Conservation (phyloP, 768 basidiomycete species). For the Boletus coccyginus region DNA sequence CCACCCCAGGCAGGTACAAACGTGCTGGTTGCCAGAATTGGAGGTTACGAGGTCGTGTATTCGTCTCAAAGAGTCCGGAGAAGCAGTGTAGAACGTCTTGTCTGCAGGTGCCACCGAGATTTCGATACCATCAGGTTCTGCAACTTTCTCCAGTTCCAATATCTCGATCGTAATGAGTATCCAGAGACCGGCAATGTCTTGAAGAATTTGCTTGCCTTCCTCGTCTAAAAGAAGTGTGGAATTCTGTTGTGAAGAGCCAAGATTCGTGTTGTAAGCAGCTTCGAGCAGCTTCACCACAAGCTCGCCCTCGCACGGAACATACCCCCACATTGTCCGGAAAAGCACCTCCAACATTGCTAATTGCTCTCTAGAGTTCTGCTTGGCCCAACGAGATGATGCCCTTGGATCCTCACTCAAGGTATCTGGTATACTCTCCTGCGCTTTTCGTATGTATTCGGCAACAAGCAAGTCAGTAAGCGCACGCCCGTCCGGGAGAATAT, state of each 20-base stretch:
- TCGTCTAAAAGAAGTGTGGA: slow-evolving; percentile 69
- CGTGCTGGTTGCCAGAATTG: slow-evolving; percentile 60
- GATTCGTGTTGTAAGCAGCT: slow-evolving; percentile 58
- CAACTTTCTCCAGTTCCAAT: slow-evolving; percentile 71
- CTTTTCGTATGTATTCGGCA: slow-evolving; percentile 54
- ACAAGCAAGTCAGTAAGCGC: slow-evolving; percentile 63
- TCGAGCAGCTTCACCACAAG: slow-evolving; percentile 63
- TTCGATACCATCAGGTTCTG: slow-evolving; percentile 50
- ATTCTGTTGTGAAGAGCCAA: slow-evolving; percentile 65
- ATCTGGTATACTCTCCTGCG: slow-evolving; percentile 46
- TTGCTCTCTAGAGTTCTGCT: slow-evolving; percentile 76
- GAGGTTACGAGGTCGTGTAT: slow-evolving; percentile 67
- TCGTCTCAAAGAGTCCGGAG: slow-evolving; percentile 57
- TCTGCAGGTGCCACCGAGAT: slow-evolving; percentile 49
- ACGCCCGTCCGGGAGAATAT: slow-evolving; percentile 61
- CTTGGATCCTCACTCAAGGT: slow-evolving; percentile 49
- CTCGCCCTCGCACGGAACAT: slow-evolving; percentile 60
- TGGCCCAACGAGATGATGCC: slow-evolving; percentile 63
- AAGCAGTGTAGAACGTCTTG: slow-evolving; percentile 54
- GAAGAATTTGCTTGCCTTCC: slow-evolving; percentile 59
- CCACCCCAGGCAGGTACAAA: slow-evolving; percentile 79
- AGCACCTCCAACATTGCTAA: slow-evolving; percentile 79
- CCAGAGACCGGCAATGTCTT: slow-evolving; percentile 74
- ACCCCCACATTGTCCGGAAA: slow-evolving; percentile 87
- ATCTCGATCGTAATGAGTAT: slow-evolving; percentile 77